A percentile compares a stretch with the other conserved stretches of the same genome.
Evolutionary conservation across 768 basidiomycete genomes (phyloP).

Genomic region (Steccherinum ochraceum): DNA sequence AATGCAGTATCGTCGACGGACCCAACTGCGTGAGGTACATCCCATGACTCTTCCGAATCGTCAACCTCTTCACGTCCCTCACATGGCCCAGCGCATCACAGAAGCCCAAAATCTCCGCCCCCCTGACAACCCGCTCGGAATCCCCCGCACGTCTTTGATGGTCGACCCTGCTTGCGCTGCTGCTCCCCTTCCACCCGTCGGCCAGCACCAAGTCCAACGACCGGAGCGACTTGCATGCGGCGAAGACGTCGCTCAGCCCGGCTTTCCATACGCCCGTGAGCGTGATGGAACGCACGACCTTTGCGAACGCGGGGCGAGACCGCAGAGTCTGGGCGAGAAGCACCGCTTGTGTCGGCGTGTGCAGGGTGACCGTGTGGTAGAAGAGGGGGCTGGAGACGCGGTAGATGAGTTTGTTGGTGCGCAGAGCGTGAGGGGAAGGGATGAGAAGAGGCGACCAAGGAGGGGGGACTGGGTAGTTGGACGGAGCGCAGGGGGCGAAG

Average conservation of each 20-base stretch:
- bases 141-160: not conserved
- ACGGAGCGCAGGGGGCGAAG: not conserved
- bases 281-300: constrained; percentile 34
- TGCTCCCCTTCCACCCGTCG: constrained; percentile 1
- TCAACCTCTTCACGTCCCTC: constrained; percentile 35
- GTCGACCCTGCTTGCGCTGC: not conserved
- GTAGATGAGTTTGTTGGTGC: constrained; percentile 44
- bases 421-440: constrained; percentile 32
- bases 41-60: constrained; percentile 41
- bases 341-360: constrained; percentile 31
- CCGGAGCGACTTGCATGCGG: constrained; percentile 22
- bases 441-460: too few relatives aligned
- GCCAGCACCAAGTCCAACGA: constrained; percentile 36
- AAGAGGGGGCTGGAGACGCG: constrained; percentile 54
- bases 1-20: constrained; percentile 27
- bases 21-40: constrained; percentile 52
- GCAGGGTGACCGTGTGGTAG: constrained; percentile 46
- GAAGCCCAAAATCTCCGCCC: constrained; percentile 23
- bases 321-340: constrained; percentile 32
- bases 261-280: constrained; percentile 33
- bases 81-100: constrained; percentile 35
- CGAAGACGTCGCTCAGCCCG: constrained; percentile 30
- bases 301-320: constrained; percentile 30
- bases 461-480: constrained; percentile 9
- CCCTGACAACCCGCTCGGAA: not conserved